Evolutionary conservation across 2,329 filamentous ascomycete species (phyloP), one percentile per base, ranked within the genome.

Genomic region (Huntiella moniliformis): DNA sequence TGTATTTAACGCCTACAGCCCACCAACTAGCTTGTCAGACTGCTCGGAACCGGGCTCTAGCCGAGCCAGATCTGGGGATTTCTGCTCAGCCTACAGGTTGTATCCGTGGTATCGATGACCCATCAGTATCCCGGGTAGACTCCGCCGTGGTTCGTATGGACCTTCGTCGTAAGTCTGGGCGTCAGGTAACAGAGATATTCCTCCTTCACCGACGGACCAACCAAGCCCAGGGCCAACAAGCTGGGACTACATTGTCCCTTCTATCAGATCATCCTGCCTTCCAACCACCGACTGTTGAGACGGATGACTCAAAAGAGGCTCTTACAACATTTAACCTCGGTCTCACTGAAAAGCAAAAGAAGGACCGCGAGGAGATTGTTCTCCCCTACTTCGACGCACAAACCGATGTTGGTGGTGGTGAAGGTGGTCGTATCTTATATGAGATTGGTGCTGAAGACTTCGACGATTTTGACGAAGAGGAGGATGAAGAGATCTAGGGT

Each of bases 311-410:
- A 11, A 42, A 42, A 3, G 73, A 76, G 54, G 40, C 33, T 15
- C 34, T 42, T 31, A 80, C 82, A 7, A 94, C 88, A 0, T 98
- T 98, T 58, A 80, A 82, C 52, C 63, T 98, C 3, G 79, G 80
- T 0, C 64, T 98, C 49, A 96, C 88, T 13, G 88, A 94, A 49
- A 86, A 91, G 65, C 91, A 98, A 64, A 73, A 82, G 54, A 70
- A 71, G 52, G 88, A 93, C 43, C 68, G 91, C 18, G 88, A 95
- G 55, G 83, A 82, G 0, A 83, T 98, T 6, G 82, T 96, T 36
- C 60, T 96, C 60, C 91, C 91, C 12, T 96, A 98, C 60, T 95
- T 92, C 61, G 91, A 98, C 65, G 91, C 91, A 17, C 91, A 98
- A 68, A 83, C 77, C 45, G 80, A 79, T 41, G 71, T 77, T 44